Evolutionary conservation across 2,329 filamentous ascomycete genomes (phyloP).

Genomic region (Apiospora rasikravindrae): DNA sequence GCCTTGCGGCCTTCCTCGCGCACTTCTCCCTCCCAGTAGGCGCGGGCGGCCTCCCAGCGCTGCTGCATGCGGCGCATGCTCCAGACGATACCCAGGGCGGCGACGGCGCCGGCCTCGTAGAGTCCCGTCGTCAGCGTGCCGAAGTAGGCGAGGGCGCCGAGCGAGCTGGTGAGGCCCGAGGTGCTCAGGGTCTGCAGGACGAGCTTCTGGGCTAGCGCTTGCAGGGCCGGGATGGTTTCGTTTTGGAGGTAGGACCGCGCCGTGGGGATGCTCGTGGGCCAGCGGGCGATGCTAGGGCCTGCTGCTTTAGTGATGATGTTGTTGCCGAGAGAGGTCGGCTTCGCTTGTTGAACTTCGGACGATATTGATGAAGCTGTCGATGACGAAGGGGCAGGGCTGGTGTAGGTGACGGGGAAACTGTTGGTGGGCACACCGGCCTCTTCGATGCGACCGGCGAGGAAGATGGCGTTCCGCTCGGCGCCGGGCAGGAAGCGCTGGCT

Average conservation of each 20-base stretch:
- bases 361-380: background rate
- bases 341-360: background rate
- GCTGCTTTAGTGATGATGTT: background rate
- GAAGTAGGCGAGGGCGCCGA: slow-evolving; percentile 62
- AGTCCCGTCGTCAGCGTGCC: slow-evolving; percentile 57
- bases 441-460: slow-evolving; percentile 76
- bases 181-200: slow-evolving; percentile 78
- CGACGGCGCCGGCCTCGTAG: slow-evolving; percentile 68
- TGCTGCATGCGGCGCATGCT: slow-evolving; percentile 64
- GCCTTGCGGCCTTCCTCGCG: slow-evolving; percentile 70
- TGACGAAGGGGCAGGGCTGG: background rate
- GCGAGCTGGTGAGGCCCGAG: slow-evolving; percentile 63
- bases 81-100: slow-evolving; percentile 64
- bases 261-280: slow-evolving; percentile 76
- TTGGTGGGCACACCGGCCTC: slow-evolving; percentile 44
- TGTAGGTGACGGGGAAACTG: slow-evolving; percentile 22
- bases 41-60: slow-evolving; percentile 65
- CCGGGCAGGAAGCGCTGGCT: slow-evolving; percentile 76
- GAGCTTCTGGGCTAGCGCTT: slow-evolving; percentile 74
- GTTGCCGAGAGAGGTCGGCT: background rate
- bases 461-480: slow-evolving; percentile 83
- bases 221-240: slow-evolving; percentile 72
- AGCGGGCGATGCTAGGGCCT: slow-evolving; percentile 49
- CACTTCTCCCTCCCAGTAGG: slow-evolving; percentile 70
- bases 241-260: slow-evolving; percentile 70